Evolutionary conservation across 345 rosid genomes (phyloP), one percentile per base, ranked within the genome.

Genomic region (Eucalyptus sp.): DNA sequence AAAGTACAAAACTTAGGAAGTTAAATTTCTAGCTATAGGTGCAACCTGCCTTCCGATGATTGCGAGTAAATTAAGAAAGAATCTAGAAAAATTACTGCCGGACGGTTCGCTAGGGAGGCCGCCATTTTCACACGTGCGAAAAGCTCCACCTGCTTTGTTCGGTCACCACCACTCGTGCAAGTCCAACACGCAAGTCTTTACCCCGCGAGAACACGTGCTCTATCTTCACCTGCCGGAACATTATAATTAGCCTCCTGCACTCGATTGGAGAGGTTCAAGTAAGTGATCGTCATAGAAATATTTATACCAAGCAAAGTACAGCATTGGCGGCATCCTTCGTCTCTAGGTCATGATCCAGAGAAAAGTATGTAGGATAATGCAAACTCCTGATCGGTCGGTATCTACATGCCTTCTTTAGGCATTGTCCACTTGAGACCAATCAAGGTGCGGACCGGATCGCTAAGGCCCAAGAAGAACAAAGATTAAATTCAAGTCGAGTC

Each of bases 381-480:
- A 60, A 1, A 60, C 14, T 60, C 27, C 6, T 56, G 6, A 22
- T 8, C 27, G 3, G 27, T 24, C 13, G 0, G 0, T 56, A 22
- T 4, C 2, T 1, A 8, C 29, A 56, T 9, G 25, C 29, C 24
- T 56, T 10, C 29, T 56, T 2, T 0, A 24, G 12, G 2, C 3
- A 24, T 24, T 24, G 0, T 3, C 0, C 29, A 1, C 2, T 0
- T 9, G 62, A 56, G 62, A 1, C 29, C 62, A 56, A 24, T 56
- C 0, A 24, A 56, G 12, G 0, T 24, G 13, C 2, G 0, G 1
- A 56, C 29, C 0, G 1, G 62, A 10, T 20, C 13, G 3, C 29
- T 1, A 8, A 56, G 0, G 13, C 29, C 0, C 27, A 22, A 56
- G 0, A 24, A 22, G 0, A 10, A 1, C 0, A 0, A 56, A 9